Evolutionary conservation across 2,329 filamentous ascomycete species (phyloP).

Genomic region (Colletotrichum navitas): DNA sequence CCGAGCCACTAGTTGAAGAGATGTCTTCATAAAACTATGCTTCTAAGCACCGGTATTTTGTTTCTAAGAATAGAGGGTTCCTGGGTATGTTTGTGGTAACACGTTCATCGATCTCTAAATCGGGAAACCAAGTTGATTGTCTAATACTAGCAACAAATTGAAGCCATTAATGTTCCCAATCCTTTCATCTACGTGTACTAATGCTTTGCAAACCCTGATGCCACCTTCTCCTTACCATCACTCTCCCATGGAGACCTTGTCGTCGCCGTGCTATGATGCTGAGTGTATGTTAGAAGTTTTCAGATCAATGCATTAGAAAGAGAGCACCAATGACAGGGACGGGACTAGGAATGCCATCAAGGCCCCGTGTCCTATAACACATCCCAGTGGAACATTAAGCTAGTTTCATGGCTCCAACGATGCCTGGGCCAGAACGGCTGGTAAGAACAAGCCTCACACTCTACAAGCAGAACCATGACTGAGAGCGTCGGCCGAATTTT

Average conservation of each 20-base stretch:
- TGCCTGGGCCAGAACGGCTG: neutral
- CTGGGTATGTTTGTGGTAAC: neutral
- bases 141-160: neutral
- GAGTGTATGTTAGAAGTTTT: neutral
- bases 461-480: neutral
- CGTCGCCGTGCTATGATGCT: neutral
- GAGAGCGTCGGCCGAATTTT: neutral
- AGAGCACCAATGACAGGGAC: neutral
- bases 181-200: neutral
- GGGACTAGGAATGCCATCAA: neutral
- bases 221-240: neutral
- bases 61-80: neutral
- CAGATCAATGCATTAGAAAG: neutral
- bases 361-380: neutral
- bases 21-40: neutral
- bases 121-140: neutral
- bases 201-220: neutral
- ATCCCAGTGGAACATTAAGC: neutral
- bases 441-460: neutral
- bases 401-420: neutral
- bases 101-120: neutral
- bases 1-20: neutral
- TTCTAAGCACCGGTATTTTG: neutral
- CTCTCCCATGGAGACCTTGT: neutral
- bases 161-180: neutral